Conservation (phyloP, 371 early-diverging fungal species). For the Actinomucor elegans region DNA sequence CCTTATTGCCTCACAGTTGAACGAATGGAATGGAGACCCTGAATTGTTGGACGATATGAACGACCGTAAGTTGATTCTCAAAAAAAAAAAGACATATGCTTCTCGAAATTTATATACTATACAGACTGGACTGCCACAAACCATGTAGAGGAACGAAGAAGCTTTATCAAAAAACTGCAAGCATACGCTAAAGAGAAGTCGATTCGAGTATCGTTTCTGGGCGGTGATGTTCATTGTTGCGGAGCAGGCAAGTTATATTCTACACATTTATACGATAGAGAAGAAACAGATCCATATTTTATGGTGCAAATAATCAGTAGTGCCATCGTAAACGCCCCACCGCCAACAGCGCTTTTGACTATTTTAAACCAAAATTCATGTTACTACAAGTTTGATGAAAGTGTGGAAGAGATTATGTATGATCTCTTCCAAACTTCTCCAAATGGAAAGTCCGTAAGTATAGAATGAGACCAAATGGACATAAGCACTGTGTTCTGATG, state of each 20-base stretch:
- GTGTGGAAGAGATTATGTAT: slow-evolving; percentile 44
- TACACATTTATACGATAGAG: slow-evolving; percentile 43
- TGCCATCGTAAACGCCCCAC: slow-evolving; percentile 70
- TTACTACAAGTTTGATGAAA: slow-evolving; percentile 30
- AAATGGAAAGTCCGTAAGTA: slow-evolving; percentile 38
- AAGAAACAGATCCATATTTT: slow-evolving; percentile 63
- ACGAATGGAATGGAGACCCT: slow-evolving; percentile 76
- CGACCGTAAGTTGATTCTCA: slow-evolving; percentile 63
- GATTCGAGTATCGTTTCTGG: slow-evolving; percentile 79
- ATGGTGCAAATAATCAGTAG: slow-evolving; percentile 81
- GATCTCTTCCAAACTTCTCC: slow-evolving; percentile 38
- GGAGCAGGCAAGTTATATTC: slow-evolving; percentile 66
- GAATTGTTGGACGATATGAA: slow-evolving; percentile 81
- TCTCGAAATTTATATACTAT: no score
- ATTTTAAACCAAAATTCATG: slow-evolving; percentile 40
- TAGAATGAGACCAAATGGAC: neutral
- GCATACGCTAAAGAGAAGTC: slow-evolving; percentile 57
- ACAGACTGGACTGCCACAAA: slow-evolving; percentile 68
- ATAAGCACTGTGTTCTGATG: neutral
- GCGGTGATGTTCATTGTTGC: slow-evolving; percentile 83
- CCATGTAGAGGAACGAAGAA: slow-evolving; percentile 71
- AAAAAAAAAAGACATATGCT: no score
- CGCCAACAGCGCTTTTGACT: slow-evolving; percentile 40
- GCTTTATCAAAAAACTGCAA: slow-evolving; percentile 67
- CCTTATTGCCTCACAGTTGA: slow-evolving; percentile 47